Evolutionary conservation across 1,284 basidiomycete genomes (phyloP).

Genomic region (Anthracocystis panici-leucophaei): DNA sequence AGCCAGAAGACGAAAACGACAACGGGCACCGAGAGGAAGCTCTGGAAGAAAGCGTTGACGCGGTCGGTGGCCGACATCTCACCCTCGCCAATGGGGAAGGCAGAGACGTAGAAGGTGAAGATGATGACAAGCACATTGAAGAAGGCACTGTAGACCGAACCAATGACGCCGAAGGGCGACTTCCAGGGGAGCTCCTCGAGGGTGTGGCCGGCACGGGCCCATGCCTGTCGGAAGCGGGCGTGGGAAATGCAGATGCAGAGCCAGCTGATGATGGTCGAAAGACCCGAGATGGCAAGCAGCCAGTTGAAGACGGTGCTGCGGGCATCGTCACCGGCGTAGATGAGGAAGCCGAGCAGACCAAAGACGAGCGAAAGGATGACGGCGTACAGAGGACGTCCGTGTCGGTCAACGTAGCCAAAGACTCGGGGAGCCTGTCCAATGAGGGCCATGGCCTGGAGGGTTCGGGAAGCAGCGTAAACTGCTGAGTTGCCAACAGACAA

Average conservation of each 20-base stretch:
- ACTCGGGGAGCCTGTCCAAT: slow-evolving; percentile 71
- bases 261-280: slow-evolving; percentile 73
- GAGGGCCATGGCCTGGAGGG: slow-evolving; percentile 67
- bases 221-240: slow-evolving; percentile 76
- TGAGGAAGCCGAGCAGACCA: slow-evolving; percentile 63
- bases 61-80: slow-evolving; percentile 51
- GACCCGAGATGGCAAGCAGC: slow-evolving; percentile 73
- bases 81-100: slow-evolving; percentile 65
- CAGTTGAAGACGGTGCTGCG: slow-evolving; percentile 71
- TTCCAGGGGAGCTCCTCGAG: slow-evolving; percentile 72
- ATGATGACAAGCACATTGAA: slow-evolving; percentile 60
- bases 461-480: slow-evolving; percentile 70
- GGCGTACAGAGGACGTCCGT: slow-evolving; percentile 72
- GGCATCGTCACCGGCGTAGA: slow-evolving; percentile 69
- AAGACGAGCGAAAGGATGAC: slow-evolving; percentile 64
- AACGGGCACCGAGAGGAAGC: slow-evolving; percentile 70
- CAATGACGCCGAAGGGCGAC: slow-evolving; percentile 72
- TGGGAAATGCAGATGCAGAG: slow-evolving; percentile 60
- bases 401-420: slow-evolving; percentile 72
- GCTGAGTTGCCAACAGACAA: no score
- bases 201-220: slow-evolving; percentile 72
- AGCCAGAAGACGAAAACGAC: slow-evolving; percentile 50
- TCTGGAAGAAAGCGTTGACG: slow-evolving; percentile 72
- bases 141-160: slow-evolving; percentile 71
- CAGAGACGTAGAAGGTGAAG: slow-evolving; percentile 52